These are phyloP conservation scores for Daucus carota DNA, from an alignment of 129 eudicot genomes.

Conservation along the genomic window DNA sequence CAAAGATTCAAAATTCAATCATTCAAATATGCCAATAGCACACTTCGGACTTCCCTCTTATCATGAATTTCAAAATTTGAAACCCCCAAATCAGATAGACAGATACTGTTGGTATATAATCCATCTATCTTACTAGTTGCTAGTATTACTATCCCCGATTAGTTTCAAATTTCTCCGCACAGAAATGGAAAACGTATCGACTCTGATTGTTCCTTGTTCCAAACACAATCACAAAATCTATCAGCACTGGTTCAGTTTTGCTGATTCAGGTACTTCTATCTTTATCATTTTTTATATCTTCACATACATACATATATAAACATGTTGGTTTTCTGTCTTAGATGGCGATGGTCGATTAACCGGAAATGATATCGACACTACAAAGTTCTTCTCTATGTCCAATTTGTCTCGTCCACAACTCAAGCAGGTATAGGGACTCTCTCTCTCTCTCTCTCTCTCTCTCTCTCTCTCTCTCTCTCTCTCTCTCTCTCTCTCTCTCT, in stretches of 20 bases:
- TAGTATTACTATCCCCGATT: no score
- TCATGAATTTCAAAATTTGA: not conserved
- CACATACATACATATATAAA: not conserved
- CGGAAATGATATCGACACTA: constrained; percentile 49
- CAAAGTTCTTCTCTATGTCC: constrained; percentile 56
- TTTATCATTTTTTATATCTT: not conserved
- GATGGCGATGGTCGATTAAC: constrained; percentile 80
- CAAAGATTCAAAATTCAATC: no score
- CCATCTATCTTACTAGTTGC: no score
- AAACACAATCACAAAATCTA: constrained; percentile 58
- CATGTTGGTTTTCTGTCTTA: constrained; percentile 5
- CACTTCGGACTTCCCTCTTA: not conserved
- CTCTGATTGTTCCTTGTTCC: constrained; percentile 39
- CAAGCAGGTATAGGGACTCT: constrained; percentile 47
- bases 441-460: not conserved
- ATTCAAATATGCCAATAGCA: no score
- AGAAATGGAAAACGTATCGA: constrained; percentile 53
- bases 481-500: not conserved
- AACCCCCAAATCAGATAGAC: not conserved
- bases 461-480: not conserved
- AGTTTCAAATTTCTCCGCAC: no score
- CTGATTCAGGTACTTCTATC: constrained; percentile 30
- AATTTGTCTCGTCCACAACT: constrained; percentile 52
- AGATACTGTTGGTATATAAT: no score
- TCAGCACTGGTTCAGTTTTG: constrained; percentile 68